Percentiles rank a stretch among this genome's conserved stretches.
phyloP scores from a whole-genome alignment of 345 rosid species.

The Syzygium grande region DNA sequence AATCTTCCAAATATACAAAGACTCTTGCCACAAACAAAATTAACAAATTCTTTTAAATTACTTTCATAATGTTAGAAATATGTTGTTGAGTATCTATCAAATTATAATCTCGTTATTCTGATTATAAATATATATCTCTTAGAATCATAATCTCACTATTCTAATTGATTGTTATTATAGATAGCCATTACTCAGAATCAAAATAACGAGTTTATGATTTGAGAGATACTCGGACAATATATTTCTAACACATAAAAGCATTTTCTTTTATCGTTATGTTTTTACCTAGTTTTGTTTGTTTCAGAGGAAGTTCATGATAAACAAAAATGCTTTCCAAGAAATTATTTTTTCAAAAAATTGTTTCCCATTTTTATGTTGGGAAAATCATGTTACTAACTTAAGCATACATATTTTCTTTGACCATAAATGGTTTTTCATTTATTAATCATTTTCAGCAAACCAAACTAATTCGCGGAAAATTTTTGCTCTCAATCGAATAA shows the following conservation, averaged over 20 bases:
- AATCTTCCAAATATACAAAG: neutral
- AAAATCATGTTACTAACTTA: neutral
- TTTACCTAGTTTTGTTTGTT: neutral
- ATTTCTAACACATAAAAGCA: neutral
- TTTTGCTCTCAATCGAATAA: neutral
- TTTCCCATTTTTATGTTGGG: neutral
- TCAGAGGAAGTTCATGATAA: neutral
- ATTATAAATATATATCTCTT: too few species aligned
- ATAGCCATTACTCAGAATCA: too few species aligned
- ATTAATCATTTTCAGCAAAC: neutral
- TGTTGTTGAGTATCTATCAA: too few species aligned
- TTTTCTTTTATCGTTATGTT: neutral
- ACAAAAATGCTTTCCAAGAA: neutral
- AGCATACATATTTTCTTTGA: neutral
- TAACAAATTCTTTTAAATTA: neutral
- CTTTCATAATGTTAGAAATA: too few species aligned
- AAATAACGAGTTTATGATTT: too few species aligned
- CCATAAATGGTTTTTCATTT: neutral
- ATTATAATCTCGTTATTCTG: too few species aligned
- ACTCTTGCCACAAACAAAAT: neutral
- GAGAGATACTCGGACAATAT: too few species aligned
- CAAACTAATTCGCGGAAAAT: neutral
- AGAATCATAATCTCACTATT: too few species aligned
- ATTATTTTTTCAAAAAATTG: neutral
- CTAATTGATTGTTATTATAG: too few species aligned